These are phyloP conservation scores for Didymella glomerata DNA, from an alignment of 2,329 filamentous ascomycete species.

Conservation along the genomic window DNA sequence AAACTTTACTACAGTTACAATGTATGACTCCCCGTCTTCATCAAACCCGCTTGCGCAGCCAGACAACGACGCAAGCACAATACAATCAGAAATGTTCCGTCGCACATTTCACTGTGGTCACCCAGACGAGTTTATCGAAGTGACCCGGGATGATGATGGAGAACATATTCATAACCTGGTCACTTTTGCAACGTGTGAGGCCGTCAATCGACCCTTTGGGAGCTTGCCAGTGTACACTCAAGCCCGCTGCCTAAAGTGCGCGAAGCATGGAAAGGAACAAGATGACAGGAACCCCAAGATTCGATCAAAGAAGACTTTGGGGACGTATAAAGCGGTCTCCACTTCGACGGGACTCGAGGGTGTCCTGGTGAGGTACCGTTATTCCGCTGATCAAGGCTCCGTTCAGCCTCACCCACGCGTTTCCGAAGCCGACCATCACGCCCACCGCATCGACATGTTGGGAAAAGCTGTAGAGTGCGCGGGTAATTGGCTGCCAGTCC, in stretches of 20 bases:
- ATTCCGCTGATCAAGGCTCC: not conserved
- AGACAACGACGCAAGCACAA: not conserved
- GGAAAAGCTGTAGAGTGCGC: not conserved
- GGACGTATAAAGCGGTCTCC: not conserved
- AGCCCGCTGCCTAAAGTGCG: constrained; percentile 11
- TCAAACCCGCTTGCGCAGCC: not conserved
- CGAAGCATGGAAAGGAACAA: constrained; percentile 1
- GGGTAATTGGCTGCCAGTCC: not conserved
- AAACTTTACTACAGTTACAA: not conserved
- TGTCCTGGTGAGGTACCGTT: not conserved
- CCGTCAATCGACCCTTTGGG: not conserved
- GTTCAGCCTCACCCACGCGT: constrained; percentile 2
- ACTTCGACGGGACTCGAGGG: not conserved
- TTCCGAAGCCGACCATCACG: constrained; percentile 7
- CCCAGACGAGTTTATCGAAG: constrained; percentile 27
- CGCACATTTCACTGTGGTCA: constrained; percentile 31
- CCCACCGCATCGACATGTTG: not conserved
- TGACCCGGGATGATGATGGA: not conserved
- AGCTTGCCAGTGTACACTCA: not conserved
- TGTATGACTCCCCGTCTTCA: not conserved
- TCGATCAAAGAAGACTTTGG: not conserved
- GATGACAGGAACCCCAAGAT: not conserved
- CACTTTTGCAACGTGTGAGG: not conserved
- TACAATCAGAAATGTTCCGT: constrained; percentile 16
- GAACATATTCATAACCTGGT: constrained; percentile 5